Evolutionary conservation across 805 yeast species (phyloP), one percentile per base, ranked within the genome.

Genomic region (Spathaspora passalidarum): DNA sequence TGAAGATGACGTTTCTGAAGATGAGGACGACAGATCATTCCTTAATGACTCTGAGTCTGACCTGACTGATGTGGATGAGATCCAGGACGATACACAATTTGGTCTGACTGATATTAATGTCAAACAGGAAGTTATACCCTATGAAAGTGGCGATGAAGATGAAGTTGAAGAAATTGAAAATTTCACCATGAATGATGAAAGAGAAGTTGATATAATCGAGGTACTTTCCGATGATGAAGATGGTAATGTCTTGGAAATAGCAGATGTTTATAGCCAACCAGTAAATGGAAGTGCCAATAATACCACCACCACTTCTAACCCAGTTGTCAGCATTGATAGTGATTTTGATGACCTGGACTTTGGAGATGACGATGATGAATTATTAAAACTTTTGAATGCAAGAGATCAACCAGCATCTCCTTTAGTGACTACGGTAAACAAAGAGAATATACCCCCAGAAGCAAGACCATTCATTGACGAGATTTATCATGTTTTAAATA

Each of bases 401-500:
- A 26, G 32, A 26, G 34, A 13, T 13, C 34, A 11, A 7, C 6
- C 25, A 29, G 56, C 56, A 42, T 41, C 54, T 35, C 59, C 60
- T 9, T 51, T 54, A 1, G 48, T 52, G 6, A 22, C 52, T 3
- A 46, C 47, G 4, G 49, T 48, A 10, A 49, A 46, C 11, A 54
- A 52, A 17, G 56, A 50, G n/a, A 51, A 48, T 16, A 42, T 54
- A 2, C 61, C 64, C 11, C 60, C 65, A 1, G 74, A 72, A 1
- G 53, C 65, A 2, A 72, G 61, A 37, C 72, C 75, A 2, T 92
- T 96, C 85, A 77, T 94, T 1, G 57, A 67, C 2, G 97, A 91
- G 46, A 84, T 88, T 0, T 73, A 77, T 55, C 61, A 63, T 1
- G 78, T 80, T 9, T 68, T 94, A 25, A 72, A 73, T 18, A 63